Evolutionary conservation across 495 filamentous ascomycete genomes (phyloP).

Genomic region (Neurospora sp.): DNA sequence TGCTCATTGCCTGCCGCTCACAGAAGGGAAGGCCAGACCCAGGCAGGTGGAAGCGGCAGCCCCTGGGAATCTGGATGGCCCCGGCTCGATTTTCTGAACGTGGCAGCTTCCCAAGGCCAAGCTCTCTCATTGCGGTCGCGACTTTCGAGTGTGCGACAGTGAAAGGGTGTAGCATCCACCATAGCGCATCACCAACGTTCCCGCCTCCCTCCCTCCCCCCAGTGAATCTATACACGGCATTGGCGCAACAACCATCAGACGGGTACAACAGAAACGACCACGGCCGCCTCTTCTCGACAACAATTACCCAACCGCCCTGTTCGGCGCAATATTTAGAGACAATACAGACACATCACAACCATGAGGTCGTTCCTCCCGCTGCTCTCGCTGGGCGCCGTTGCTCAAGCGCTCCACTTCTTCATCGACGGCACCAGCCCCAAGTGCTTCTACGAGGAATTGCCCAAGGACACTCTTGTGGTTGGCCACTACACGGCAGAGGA

Average conservation of each 20-base stretch:
- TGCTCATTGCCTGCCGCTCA: not conserved
- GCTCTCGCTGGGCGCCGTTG: constrained; percentile 38
- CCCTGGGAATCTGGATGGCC: constrained; percentile 1
- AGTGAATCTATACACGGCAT: not conserved
- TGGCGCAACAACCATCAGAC: not conserved
- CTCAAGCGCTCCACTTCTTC: constrained; percentile 89
- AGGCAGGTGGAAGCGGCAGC: constrained; percentile 7
- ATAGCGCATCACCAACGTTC: not conserved
- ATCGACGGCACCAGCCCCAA: constrained; percentile 72
- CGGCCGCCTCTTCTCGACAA: not conserved
- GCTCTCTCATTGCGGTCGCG: not conserved
- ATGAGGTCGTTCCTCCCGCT: constrained; percentile 44
- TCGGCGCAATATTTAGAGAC: not conserved
- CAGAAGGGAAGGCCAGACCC: not conserved
- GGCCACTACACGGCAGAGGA: constrained; percentile 82
- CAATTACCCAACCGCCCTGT: not conserved
- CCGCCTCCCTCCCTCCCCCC: not conserved
- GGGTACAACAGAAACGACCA: not conserved
- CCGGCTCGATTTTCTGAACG: constrained; percentile 29
- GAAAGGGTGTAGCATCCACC: not conserved
- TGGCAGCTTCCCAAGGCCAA: constrained; percentile 31
- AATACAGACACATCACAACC: constrained; percentile 6
- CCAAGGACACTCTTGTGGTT: constrained; percentile 93
- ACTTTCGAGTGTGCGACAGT: not conserved
- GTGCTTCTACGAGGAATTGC: constrained; percentile 96